Percentiles rank a stretch among this genome's conserved stretches.
Evolutionary conservation across 495 filamentous ascomycete genomes (phyloP).

Genomic region (Elaphomyces granulatus): DNA sequence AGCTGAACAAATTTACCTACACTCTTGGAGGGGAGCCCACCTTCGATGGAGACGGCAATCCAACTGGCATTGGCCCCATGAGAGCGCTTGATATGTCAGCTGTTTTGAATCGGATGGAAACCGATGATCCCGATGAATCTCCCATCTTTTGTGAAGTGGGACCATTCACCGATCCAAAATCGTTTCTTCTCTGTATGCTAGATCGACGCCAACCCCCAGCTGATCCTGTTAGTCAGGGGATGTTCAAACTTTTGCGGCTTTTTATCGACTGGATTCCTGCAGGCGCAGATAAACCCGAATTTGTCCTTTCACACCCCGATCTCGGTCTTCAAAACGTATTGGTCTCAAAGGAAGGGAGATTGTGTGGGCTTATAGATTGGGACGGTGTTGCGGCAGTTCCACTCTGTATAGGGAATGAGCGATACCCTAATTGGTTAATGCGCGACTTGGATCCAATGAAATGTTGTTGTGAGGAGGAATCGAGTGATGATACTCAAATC

Average conservation of each 20-base stretch:
- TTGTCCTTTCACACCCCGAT: slow-evolving; percentile 25
- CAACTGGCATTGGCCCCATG: slow-evolving; percentile 5
- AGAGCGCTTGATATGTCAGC: slow-evolving; percentile 7
- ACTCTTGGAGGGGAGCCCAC: slow-evolving; percentile 7
- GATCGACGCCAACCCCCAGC: slow-evolving; percentile 5
- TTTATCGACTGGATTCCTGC: slow-evolving; percentile 12
- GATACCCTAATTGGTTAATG: slow-evolving; percentile 24
- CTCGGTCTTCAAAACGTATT: slow-evolving; percentile 25
- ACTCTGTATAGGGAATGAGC: slow-evolving; percentile 9
- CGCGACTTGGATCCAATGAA: slow-evolving; percentile 23
- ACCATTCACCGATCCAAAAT: slow-evolving; percentile 7
- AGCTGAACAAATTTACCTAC: slow-evolving; percentile 18
- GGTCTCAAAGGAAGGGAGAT: slow-evolving; percentile 21
- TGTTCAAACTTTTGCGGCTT: slow-evolving; percentile 10
- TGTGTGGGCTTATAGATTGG: slow-evolving; percentile 33
- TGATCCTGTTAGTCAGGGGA: slow-evolving; percentile 6
- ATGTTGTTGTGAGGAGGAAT: slow-evolving; percentile 15
- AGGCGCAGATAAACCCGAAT: slow-evolving; percentile 7
- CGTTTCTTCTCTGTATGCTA: slow-evolving; percentile 11
- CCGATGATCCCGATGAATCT: slow-evolving; percentile 8
- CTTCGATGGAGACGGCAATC: slow-evolving; percentile 12
- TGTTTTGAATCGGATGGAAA: slow-evolving; percentile 11
- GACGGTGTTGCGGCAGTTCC: slow-evolving; percentile 23
- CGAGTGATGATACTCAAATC: slow-evolving; percentile 11
- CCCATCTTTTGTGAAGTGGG: slow-evolving; percentile 8